Base-by-base conservation (phyloP, 192 early-diverging fungal genomes). In the Coemansia sp. region DNA sequence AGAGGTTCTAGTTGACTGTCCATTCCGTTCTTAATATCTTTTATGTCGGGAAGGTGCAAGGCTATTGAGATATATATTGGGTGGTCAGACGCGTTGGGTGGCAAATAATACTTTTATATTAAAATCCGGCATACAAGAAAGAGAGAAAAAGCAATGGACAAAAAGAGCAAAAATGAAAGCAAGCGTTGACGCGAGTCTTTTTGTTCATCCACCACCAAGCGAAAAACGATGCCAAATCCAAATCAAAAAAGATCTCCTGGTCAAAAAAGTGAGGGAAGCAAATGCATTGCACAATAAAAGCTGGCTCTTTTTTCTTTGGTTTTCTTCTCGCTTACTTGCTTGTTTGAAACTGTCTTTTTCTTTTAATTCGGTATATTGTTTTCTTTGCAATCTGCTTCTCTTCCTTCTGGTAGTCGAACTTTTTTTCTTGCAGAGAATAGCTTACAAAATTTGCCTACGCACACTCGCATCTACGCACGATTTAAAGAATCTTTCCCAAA, bases 1-100 rank as follows among this genome's bases (percentile, higher is more conserved):
- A 81, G 65, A 6, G 70, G 50, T 64, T 73, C 70, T 38, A 60
- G 16, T 13, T 69, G 45, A 45, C 61, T 49, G 26, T 72, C 71
- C 79, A 81, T 81, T 61, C 8, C 49, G 52, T 26, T 66, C 8
- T 54, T 16, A 18, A 8, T 50, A 5, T 16, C 19, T 26, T 26
- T 26, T 26, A 23, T 12, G 52, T 19, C 21, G 52, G 26, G 26
- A 6, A 54, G n/a, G 18, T 6, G 48, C 48, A 50, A 50, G 48
- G 19, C 5, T 18, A 50, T 56, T 15, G 5, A 56, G 32, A 13
- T 19, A 38, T 41, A 19, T 9, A 16, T 16, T 1, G n/a, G 57
- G 57, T n/a, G 16, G 12, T 41, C 38, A 41, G 57, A 13, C 57
- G 57, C 57, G 57, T 59, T 18, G 18, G 26, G 26, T 5, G 23